phyloP scores from a whole-genome alignment of 2,329 filamentous ascomycete genomes.

The Tolypocladium guangdongense region DNA sequence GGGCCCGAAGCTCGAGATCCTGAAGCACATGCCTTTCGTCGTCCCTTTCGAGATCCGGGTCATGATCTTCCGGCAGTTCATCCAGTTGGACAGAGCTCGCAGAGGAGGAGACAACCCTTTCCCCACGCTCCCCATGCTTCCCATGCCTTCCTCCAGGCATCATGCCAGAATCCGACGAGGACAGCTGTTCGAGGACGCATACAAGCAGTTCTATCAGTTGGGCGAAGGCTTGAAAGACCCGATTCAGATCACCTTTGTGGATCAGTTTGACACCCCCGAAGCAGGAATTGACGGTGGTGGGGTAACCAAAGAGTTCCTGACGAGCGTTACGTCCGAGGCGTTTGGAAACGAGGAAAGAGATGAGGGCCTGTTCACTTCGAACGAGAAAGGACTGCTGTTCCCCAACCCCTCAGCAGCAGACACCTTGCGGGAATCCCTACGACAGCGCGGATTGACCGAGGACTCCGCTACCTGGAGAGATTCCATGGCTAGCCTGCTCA shows the following conservation, averaged over 20 bases:
- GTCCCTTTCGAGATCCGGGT: slow-evolving; percentile 90
- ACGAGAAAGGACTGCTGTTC: slow-evolving; percentile 76
- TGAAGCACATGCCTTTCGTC: slow-evolving; percentile 94
- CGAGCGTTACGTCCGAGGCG: slow-evolving; percentile 74
- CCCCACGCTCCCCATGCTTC: slow-evolving; percentile 4
- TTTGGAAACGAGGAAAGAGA: slow-evolving; percentile 46
- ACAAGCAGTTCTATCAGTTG: slow-evolving; percentile 68
- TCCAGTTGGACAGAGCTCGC: slow-evolving; percentile 52
- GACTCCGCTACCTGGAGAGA: slow-evolving; percentile 45
- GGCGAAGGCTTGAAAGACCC: slow-evolving; percentile 83
- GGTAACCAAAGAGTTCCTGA: slow-evolving; percentile 95
- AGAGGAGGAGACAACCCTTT: slow-evolving; percentile 10
- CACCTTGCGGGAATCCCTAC: slow-evolving; percentile 49
- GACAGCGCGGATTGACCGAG: slow-evolving; percentile 38
- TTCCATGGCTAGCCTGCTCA: slow-evolving; percentile 49
- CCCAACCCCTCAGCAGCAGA: slow-evolving; percentile 75
- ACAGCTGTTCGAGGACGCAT: slow-evolving; percentile 77
- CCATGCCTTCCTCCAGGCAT: slow-evolving; percentile 42
- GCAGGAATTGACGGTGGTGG: slow-evolving; percentile 95
- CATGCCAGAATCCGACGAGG: slow-evolving; percentile 72
- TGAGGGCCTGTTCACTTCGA: slow-evolving; percentile 63
- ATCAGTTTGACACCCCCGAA: slow-evolving; percentile 76
- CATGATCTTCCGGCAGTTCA: slow-evolving; percentile 86
- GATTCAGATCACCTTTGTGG: slow-evolving; percentile 93
- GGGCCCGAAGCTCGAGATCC: slow-evolving; percentile 76